phyloP scores from a whole-genome alignment of 2,329 filamentous ascomycete genomes.

The Alternaria ventricosa region DNA sequence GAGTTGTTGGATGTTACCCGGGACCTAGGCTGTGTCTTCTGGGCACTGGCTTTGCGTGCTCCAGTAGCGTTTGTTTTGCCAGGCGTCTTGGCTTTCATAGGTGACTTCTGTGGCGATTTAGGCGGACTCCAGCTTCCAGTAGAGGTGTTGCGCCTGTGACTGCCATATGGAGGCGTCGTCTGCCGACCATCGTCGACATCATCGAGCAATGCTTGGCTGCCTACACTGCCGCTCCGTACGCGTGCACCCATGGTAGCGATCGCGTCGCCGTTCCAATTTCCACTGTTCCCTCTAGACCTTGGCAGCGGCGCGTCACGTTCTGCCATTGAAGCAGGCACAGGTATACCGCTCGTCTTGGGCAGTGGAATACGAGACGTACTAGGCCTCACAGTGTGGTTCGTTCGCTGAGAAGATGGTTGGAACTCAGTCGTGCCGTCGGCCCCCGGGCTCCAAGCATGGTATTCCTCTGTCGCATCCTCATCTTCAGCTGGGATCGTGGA shows the following conservation, averaged over 20 bases:
- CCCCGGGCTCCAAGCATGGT: constrained; percentile 71
- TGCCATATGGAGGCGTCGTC: constrained; percentile 32
- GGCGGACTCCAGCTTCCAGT: constrained; percentile 35
- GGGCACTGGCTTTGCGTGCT: constrained; percentile 39
- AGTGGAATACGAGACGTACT: constrained; percentile 84
- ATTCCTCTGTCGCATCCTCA: constrained; percentile 44
- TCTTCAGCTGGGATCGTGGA: constrained; percentile 53
- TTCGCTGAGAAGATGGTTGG: constrained; percentile 51
- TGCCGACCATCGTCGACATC: constrained; percentile 46
- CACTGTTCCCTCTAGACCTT: constrained; percentile 64
- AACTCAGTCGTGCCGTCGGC: constrained; percentile 72
- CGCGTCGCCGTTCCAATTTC: constrained; percentile 64
- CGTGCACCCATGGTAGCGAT: constrained; percentile 68
- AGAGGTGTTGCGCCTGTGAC: constrained; percentile 29
- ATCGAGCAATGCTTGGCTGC: constrained; percentile 61
- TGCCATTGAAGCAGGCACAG: constrained; percentile 73
- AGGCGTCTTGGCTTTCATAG: constrained; percentile 51
- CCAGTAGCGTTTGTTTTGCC: constrained; percentile 46
- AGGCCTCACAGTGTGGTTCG: constrained; percentile 59
- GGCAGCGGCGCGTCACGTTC: constrained; percentile 75
- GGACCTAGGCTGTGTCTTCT: constrained; percentile 45
- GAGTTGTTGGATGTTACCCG: constrained; percentile 38
- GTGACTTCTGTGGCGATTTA: constrained; percentile 40
- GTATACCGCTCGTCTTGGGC: constrained; percentile 77
- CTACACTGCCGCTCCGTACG: constrained; percentile 72